Base-by-base conservation (phyloP, 805 yeast genomes). In the Candida oleophila region DNA sequence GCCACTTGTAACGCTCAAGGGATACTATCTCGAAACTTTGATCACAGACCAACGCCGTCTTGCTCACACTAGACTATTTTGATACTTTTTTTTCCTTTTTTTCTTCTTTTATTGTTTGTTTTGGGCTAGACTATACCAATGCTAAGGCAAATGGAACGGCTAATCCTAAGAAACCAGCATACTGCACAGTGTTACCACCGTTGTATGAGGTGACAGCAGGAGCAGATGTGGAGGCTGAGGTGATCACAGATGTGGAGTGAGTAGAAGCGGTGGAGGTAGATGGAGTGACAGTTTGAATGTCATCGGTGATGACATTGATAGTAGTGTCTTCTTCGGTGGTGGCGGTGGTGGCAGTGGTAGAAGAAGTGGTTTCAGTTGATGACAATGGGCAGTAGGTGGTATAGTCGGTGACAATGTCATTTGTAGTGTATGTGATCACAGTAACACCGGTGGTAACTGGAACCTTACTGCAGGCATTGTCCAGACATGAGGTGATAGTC, bases 261-360 rank as follows among this genome's bases (percentile, higher is more conserved):
- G 42, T 34, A 28, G 45, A 19, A 28, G 40, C 49, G 30, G 55
- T 38, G 21, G 61, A 47, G 16, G 62, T 39, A 7, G 54, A 36
- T 22, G 63, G 55, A 15, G 68, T 52, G 48, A 69, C 63, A 18
- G 77, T 72, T 12, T 63, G 51, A 39, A 72, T 71, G 55, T 69
- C 68, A 54, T 68, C 59, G 22, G 76, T 67, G 44, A 72, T 71
- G n/a, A 71, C 77, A 50, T 72, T 62, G 38, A 71, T 56, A 5
- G 71, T 66, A 25, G 59, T 45, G 9, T 52, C 42, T 34, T n/a
- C 47, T 35, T 59, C 19, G 20, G 36, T 3, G 9, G 42, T 9
- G 50, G 60, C 57, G 34, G 60, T 58, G 44, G 57, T 55, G 52
- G 55, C 51, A 41, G 50, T 37, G 45, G 60, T 53, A 15, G 49